These are phyloP conservation scores for Schoenoplectus triqueter DNA, from an alignment of 202 grass and related monocot genomes.

Conservation along the genomic window DNA sequence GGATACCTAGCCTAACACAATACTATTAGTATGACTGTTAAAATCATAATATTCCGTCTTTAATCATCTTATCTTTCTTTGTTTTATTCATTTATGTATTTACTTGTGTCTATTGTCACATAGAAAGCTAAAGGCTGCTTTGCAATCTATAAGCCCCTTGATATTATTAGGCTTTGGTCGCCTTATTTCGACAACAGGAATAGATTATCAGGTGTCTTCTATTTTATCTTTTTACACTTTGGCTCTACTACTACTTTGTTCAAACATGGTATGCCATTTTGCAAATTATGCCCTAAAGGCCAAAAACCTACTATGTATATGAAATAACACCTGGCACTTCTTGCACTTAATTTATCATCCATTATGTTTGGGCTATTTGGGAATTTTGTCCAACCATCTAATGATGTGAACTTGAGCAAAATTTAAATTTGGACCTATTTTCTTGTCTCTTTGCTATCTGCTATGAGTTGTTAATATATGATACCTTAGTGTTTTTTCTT, in stretches of 20 bases:
- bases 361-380: background rate
- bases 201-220: constrained; percentile 86
- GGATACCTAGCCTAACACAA: background rate
- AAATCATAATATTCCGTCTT: constrained; percentile 1
- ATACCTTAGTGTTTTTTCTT: background rate
- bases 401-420: background rate
- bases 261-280: constrained; percentile 22
- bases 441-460: background rate
- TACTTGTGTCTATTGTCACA: constrained; percentile 35
- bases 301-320: constrained; percentile 23
- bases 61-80: background rate
- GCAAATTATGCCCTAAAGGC: background rate
- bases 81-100: constrained; percentile 33
- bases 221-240: constrained; percentile 34
- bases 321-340: constrained; percentile 1
- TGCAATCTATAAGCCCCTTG: constrained; percentile 79
- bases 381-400: background rate
- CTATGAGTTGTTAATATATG: background rate
- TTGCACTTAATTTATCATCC: background rate
- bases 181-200: constrained; percentile 69
- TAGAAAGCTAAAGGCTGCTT: constrained; percentile 58
- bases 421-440: background rate
- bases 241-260: constrained; percentile 22
- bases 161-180: constrained; percentile 89
- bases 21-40: background rate